Evolutionary conservation across 169 alveolate species (phyloP), one percentile per base, ranked within the genome.

Genomic region (Cryptosporidium bovis): DNA sequence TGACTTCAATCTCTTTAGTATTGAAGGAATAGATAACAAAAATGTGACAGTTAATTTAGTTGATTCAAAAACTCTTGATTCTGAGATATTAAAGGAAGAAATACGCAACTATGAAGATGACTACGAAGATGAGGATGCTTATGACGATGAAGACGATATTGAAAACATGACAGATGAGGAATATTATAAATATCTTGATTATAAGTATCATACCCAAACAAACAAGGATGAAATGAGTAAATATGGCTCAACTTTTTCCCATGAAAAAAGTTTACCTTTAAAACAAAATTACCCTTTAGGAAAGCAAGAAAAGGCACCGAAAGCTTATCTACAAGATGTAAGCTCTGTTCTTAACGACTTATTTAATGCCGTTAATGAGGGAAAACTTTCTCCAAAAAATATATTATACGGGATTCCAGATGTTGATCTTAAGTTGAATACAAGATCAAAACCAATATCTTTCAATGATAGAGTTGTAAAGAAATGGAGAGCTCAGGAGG

Each of bases 301-400:
- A 12, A 62, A 34, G 13, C 20, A 46, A 0, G 27, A 2, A 40
- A 34, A 24, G 1, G 7, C 71, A 31, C 71, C 51, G 20, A 60
- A 69, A 16, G 68, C 71, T 31, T 53, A 56, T 12, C 36, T 77
- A 58, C 71, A 56, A 24, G 71, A 77, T 40, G 34, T 77, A n/a
- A 77, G 64, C 36, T 77, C 87, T 7, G 87, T 77, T n/a, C 56
- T 60, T 77, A 34, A 40, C 20, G 87, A 56, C 13, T 77, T 77
- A n/a, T 56, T 77, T 5, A 77, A 77, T 24, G 87, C 87, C 8
- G 56, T 77, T 10, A 77, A 44, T 48, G 5, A 33, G 4, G 46
- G 64, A 40, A 56, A 77, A 33, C 40, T 77, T 15, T 60, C 69
- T 24, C 64, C 50, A 13, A 77, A 60, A 40, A 77, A 24, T 24